Evolutionary conservation across 371 early-diverging fungal genomes (phyloP).

Genomic region (Racocetra persica): DNA sequence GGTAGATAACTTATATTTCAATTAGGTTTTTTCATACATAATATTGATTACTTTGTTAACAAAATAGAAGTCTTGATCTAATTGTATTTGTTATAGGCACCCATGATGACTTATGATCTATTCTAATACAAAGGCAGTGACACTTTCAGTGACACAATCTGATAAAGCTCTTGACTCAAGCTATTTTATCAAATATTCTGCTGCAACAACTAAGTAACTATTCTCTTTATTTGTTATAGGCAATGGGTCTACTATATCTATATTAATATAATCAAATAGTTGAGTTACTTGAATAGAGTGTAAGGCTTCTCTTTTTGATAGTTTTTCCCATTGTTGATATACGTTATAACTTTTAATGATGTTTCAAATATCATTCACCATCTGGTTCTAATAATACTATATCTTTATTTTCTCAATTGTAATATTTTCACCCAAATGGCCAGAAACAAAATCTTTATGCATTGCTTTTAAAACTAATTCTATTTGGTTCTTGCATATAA

Average conservation of each 20-base stretch:
- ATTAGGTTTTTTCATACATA: neutral
- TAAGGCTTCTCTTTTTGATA: neutral
- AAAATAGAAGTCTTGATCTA: conserved; percentile 48
- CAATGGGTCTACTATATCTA: neutral
- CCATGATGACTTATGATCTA: conserved; percentile 50
- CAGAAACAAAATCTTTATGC: too few species aligned
- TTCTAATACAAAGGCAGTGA: conserved; percentile 52
- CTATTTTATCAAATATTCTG: conserved; percentile 56
- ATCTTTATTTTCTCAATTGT: too few species aligned
- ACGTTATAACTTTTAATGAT: neutral
- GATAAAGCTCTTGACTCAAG: conserved; percentile 50
- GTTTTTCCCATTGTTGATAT: neutral
- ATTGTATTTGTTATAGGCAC: conserved; percentile 47
- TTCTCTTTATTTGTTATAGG: neutral
- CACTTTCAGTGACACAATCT: conserved; percentile 43
- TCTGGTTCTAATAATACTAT: too few species aligned
- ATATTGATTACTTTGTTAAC: neutral
- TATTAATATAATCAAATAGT: neutral
- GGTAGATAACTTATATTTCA: neutral
- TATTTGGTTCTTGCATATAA: too few species aligned
- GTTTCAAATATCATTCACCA: too few species aligned
- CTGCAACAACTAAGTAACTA: conserved; percentile 46
- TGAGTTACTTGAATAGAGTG: neutral
- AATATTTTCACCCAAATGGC: too few species aligned
- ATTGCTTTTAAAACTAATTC: too few species aligned